A percentile compares a stretch with the other conserved stretches of the same genome.
phyloP scores from a whole-genome alignment of 2,329 filamentous ascomycete genomes.

The Curvularia spicifera region DNA sequence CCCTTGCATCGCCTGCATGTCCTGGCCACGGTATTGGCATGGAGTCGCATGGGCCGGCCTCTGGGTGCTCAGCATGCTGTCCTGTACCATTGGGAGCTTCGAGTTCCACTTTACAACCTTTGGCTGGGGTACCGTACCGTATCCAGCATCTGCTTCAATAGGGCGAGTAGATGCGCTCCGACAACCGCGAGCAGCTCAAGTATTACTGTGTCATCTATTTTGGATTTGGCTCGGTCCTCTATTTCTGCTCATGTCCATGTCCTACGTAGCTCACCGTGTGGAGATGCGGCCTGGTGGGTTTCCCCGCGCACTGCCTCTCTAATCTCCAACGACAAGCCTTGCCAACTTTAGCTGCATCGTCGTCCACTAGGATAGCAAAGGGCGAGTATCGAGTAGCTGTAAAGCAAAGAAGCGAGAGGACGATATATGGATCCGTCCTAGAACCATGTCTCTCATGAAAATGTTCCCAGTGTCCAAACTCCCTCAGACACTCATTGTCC shows the following conservation, averaged over 20 bases:
- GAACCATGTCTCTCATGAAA: not conserved
- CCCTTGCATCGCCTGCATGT: conserved; percentile 41
- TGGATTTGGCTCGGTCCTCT: not conserved
- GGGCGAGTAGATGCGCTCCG: not conserved
- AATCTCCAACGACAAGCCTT: not conserved
- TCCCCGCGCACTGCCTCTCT: not conserved
- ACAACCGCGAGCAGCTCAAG: not conserved
- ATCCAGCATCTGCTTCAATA: not conserved
- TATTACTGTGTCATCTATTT: not conserved
- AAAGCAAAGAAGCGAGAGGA: not conserved
- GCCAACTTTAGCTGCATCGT: not conserved
- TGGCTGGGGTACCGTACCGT: not conserved
- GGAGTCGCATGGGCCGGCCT: conserved; percentile 36
- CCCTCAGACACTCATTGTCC: not conserved
- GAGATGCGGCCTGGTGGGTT: not conserved
- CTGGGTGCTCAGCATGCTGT: conserved; percentile 42
- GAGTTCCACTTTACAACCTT: not conserved
- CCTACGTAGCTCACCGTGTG: not conserved
- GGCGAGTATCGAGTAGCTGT: not conserved
- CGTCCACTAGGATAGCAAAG: not conserved
- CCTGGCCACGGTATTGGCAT: conserved; percentile 45
- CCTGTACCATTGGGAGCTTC: not conserved
- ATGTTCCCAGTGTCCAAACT: not conserved
- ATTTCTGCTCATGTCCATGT: not conserved
- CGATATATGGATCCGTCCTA: conserved; percentile 11